Evolutionary conservation across 495 filamentous ascomycete genomes (phyloP), one percentile per base, ranked within the genome.

Genomic region (Letharia lupina): DNA sequence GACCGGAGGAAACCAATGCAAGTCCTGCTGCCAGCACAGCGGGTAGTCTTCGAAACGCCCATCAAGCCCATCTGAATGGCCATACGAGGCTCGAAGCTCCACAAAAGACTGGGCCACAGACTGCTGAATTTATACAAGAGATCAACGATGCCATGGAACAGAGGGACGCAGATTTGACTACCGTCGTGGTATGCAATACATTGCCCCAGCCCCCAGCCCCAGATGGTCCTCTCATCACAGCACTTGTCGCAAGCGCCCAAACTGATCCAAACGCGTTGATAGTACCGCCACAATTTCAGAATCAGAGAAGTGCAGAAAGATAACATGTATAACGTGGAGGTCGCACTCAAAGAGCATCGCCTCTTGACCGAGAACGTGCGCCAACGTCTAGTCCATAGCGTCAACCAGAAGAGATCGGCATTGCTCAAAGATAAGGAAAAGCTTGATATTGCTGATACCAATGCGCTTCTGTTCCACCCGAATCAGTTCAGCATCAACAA

Each of bases 401-500:
- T 98, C 61, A 87, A 83, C 18, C 80, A 84, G 42, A 93, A 93
- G 72, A 89, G 90, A 62, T 81, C 83, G 61, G 83, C 89, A 54
- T 78, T 98, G 48, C 84, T 87, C 71, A 87, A 88, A 66, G 94
- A 98, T 70, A 97, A 96, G 73, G 95, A 98, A 68, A 77, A 86
- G 72, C 75, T 95, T 45, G 94, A 98, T 68, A 90, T 97, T 45
- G 84, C 87, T 18, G 95, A 98, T 70, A 88, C 85, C 65, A 95
- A 89, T 69, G 90, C 94, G 16, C 83, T 95, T 8, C 86, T 96
- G 41, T 83, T 96, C 10, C 91, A 98, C 70, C 93, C 95, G 18
- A 93, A 88, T 68, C 94, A 98, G 72, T 97, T 92, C 76, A 89
- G 87, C 75, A 85, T 96, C 66, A 86, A 85, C 69, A 89, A 90